Percentiles rank a stretch among this genome's conserved stretches.
Evolutionary conservation across 768 basidiomycete species (phyloP).

Genomic region (Cyathus striatus): DNA sequence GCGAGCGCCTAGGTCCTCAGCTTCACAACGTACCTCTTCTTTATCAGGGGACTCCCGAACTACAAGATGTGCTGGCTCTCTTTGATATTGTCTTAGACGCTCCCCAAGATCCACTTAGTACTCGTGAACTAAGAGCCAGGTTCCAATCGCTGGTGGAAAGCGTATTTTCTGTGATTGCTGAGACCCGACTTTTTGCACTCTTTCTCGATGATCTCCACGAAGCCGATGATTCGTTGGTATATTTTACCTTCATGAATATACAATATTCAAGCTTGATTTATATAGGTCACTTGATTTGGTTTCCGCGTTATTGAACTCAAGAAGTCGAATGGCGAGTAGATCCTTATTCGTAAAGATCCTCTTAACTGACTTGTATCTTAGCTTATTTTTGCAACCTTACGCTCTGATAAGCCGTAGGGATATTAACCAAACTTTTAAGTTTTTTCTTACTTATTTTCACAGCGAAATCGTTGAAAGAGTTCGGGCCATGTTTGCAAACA

Average conservation of each 20-base stretch:
- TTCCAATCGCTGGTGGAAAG: constrained; percentile 69
- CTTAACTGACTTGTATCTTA: constrained; percentile 15
- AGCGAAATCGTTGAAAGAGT: constrained; percentile 48
- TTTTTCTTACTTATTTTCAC: constrained; percentile 1
- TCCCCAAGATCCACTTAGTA: constrained; percentile 50
- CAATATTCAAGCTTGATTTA: constrained; percentile 1
- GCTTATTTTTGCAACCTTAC: constrained; percentile 61
- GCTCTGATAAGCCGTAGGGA: constrained; percentile 51
- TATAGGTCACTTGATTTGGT: constrained; percentile 61
- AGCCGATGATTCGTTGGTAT: constrained; percentile 58
- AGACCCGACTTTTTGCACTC: constrained; percentile 64
- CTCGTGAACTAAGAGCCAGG: constrained; percentile 58
- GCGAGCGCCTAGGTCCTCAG: constrained; percentile 62
- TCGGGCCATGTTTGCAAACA: constrained; percentile 50
- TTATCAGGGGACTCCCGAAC: constrained; percentile 67
- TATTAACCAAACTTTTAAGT: too few species aligned
- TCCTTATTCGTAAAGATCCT: constrained; percentile 1
- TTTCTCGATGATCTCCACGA: constrained; percentile 75
- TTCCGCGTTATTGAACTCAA: constrained; percentile 57
- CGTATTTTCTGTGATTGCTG: constrained; percentile 64
- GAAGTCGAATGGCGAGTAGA: constrained; percentile 55
- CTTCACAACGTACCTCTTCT: constrained; percentile 64
- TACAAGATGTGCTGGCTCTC: constrained; percentile 53
- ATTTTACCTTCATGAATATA: background rate
- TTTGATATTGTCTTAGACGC: constrained; percentile 49